Evolutionary conservation across 2,329 filamentous ascomycete species (phyloP), one percentile per base, ranked within the genome.

Genomic region (Pseudogymnoascus sp.): DNA sequence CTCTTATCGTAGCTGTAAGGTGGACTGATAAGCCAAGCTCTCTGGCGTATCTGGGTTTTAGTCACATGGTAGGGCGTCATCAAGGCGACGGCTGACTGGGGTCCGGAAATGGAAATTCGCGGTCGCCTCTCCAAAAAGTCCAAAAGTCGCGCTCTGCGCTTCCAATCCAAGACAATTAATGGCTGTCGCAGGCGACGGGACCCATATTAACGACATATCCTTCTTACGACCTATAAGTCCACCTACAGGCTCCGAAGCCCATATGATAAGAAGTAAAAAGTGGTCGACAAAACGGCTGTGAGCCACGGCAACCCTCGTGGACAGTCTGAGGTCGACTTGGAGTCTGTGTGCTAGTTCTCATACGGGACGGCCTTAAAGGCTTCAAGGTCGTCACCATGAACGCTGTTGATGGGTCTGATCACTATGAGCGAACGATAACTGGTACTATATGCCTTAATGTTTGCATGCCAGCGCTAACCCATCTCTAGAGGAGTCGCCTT

Each of bases 351-450:
- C 8, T 5, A 7, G 3, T 26, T 10, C 13, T 41, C 33, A 9
- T 26, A 59, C 33, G n/a, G n/a, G 10, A 54, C 10, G 17, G n/a
- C n/a, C 15, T 10, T 21, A 59, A 67, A 69, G 69, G 64, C 64
- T 66, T 57, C 21, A 66, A 58, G 35, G 50, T 41, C 57, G 58
- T 40, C 71, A 77, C 64, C 62, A 88, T 88, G 85, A 85, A 88
- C 73, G 79, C 79, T 60, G 82, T 88, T 68, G 85, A 88, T 73
- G 84, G 80, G 57, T 80, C 79, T 64, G 78, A 81, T 70, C 80
- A 81, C 69, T 81, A 81, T 70, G 77, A 79, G 64, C 73, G 73
- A 41, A 73, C 73, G 63, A 71, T 75, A 37, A 74, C 77, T 66
- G 78, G 80, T 79, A 65, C 65, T 75, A 62, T 64, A 17, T 54